Conservation (phyloP, 2,329 filamentous ascomycete genomes). For the Teratosphaeriaceae sp. region DNA sequence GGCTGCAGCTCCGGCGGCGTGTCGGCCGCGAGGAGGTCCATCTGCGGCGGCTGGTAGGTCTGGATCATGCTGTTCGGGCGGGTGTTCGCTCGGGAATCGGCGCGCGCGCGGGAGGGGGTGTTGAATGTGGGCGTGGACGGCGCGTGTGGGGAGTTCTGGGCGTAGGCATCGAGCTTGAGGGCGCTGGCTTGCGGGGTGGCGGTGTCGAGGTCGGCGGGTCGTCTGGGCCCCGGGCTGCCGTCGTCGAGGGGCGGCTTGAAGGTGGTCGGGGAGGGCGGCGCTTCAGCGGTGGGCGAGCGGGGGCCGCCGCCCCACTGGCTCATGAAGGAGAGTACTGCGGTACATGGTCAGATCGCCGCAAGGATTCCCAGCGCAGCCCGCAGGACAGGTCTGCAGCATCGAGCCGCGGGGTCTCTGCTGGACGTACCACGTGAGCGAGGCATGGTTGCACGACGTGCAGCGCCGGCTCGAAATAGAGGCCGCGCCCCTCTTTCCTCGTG, state of each 20-base stretch:
- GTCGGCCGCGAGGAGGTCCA: conserved; percentile 70
- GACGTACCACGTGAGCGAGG: conserved; percentile 31
- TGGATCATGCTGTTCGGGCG: conserved; percentile 81
- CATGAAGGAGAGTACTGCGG: conserved; percentile 78
- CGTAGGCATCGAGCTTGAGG: conserved; percentile 23
- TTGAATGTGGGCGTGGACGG: conserved; percentile 11
- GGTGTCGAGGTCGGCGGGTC: conserved; percentile 20
- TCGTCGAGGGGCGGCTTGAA: conserved; percentile 3
- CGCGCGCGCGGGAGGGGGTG: conserved; percentile 35
- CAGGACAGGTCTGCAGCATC: no score
- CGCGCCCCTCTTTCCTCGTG: background rate
- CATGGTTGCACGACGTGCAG: conserved; percentile 21
- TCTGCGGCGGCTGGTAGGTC: conserved; percentile 75
- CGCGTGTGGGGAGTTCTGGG: conserved; percentile 30
- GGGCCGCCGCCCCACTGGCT: conserved; percentile 59
- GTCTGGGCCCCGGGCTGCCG: conserved; percentile 13
- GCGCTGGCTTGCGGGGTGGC: conserved; percentile 13
- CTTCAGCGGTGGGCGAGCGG: conserved; percentile 29
- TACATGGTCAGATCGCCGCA: conserved; percentile 11
- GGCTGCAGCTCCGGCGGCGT: conserved; percentile 89
- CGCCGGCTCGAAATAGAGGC: background rate
- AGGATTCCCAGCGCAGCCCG: background rate
- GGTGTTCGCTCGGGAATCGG: conserved; percentile 48
- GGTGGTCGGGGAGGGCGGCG: conserved; percentile 5
- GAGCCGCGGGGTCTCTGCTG: no score